Conservation (phyloP, 192 early-diverging fungal genomes). For the Coemansia sp. region DNA sequence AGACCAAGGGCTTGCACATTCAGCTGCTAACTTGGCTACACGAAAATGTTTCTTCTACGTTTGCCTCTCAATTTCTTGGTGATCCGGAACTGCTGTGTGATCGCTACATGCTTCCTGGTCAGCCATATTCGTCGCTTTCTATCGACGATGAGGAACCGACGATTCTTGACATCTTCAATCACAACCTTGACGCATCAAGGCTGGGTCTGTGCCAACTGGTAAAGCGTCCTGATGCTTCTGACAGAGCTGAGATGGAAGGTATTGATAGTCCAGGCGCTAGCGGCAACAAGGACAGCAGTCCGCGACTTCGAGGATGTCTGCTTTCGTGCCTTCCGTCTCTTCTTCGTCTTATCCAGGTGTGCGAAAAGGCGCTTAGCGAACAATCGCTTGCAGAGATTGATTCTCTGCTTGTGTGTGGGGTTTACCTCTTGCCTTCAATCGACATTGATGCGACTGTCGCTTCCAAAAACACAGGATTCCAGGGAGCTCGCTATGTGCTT, state of each 20-base stretch:
- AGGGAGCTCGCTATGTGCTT: not conserved
- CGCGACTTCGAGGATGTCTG: constrained; percentile 34
- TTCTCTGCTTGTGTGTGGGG: constrained; percentile 68
- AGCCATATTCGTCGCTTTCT: constrained; percentile 21
- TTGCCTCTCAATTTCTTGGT: constrained; percentile 61
- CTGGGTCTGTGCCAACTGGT: constrained; percentile 53
- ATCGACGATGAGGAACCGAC: constrained; percentile 37
- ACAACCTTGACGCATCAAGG: constrained; percentile 26
- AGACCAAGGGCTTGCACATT: constrained; percentile 52
- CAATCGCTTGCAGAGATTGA: constrained; percentile 64
- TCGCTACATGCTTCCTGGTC: constrained; percentile 13
- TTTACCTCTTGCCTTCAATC: constrained; percentile 38
- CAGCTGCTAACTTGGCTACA: constrained; percentile 67
- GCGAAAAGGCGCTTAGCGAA: constrained; percentile 59
- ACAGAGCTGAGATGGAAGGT: not conserved
- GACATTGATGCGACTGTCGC: constrained; percentile 15
- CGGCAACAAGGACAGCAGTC: constrained; percentile 5
- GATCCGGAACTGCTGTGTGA: constrained; percentile 37
- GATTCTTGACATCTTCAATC: constrained; percentile 39
- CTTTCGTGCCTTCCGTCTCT: constrained; percentile 64
- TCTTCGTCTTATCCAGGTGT: constrained; percentile 70
- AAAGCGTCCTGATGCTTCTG: constrained; percentile 7
- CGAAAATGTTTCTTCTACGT: constrained; percentile 61
- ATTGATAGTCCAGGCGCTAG: too few relatives aligned
- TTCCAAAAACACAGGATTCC: constrained; percentile 28